Evolutionary conservation across 495 filamentous ascomycete species (phyloP), one percentile per base, ranked within the genome.

Genomic region (Tuber magnatum): DNA sequence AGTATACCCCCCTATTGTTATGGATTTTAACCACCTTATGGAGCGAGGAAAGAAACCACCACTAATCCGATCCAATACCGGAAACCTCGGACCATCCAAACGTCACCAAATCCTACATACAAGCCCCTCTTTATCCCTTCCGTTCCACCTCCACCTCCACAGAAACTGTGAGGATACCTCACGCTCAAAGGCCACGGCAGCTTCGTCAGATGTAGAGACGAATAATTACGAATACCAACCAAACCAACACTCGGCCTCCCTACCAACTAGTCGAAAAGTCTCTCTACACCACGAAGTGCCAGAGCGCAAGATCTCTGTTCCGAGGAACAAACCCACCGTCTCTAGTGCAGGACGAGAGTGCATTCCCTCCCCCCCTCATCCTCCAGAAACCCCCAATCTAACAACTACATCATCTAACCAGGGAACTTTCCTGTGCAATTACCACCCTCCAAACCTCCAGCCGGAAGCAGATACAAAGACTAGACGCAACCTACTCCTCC

Each of bases 401-500:
- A 80, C 16, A 42, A 22, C 24, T 38, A 32, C 40, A 32, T 32
- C 68, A 41, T 68, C 41, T 65, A 18, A 51, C 35, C 14, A 80
- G 79, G 10, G 74, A 81, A 44, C 79, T 77, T 7, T 74, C 77
- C 10, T 68, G 61, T 32, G 71, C 78, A 35, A 74, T 82, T n/a
- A 68, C 71, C 16, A 78, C 74, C 35, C 77, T 79, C 39, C 72
- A 69, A 42, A 68, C 48, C 41, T 14, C 85, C 83, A 65, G 87
- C 87, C 48, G 89, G 89, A 5, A 95, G 90, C 32, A 88, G 88
- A 76, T 88, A 88, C 68, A 68, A 18, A 72, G 68, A 18, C 87
- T 97, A n/a, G 93, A 97, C 81, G 91, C 92, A 78, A 93, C 91
- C 0, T 97, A 97, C 84, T 94, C 94, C 80, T 90, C 91, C 6